These are phyloP conservation scores for Massarina eburnea DNA, from an alignment of 2,329 filamentous ascomycete species.

Conservation along the genomic window DNA sequence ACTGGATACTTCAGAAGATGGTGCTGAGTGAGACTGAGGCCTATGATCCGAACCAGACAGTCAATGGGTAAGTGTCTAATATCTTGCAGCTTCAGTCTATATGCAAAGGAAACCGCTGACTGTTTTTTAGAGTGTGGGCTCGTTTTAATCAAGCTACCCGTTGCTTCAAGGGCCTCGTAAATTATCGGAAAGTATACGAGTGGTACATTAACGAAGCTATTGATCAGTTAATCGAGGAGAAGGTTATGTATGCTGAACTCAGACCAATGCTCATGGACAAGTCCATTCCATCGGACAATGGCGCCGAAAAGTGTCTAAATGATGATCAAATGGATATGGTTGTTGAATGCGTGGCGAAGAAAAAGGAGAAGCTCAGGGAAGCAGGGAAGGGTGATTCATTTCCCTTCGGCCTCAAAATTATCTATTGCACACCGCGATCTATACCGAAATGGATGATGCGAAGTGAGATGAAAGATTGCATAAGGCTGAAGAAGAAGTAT, in stretches of 20 bases:
- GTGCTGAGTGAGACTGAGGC: conserved; percentile 63
- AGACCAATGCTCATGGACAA: conserved; percentile 71
- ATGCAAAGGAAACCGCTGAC: background rate
- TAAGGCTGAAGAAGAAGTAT: conserved; percentile 60
- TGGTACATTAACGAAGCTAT: conserved; percentile 63
- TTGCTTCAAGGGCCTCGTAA: conserved; percentile 73
- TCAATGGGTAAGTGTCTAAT: conserved; percentile 62
- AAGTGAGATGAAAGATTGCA: conserved; percentile 61
- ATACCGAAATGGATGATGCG: conserved; percentile 54
- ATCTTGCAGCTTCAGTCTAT: too few species aligned
- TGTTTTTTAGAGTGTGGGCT: conserved; percentile 51
- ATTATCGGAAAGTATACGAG: conserved; percentile 64
- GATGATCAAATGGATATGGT: conserved; percentile 57
- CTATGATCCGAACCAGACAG: conserved; percentile 52
- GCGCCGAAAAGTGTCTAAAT: conserved; percentile 56
- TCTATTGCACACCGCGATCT: conserved; percentile 69
- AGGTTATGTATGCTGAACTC: conserved; percentile 72
- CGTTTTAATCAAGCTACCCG: conserved; percentile 70
- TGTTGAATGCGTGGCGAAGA: conserved; percentile 53
- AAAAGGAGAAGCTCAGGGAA: conserved; percentile 45
- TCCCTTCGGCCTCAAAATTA: conserved; percentile 66
- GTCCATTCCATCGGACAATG: conserved; percentile 62
- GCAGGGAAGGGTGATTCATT: conserved; percentile 50
- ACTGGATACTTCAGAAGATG: conserved; percentile 65
- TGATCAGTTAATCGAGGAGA: conserved; percentile 63